Evolutionary conservation across 495 filamentous ascomycete genomes (phyloP).

Genomic region (Penicillium alfredii): DNA sequence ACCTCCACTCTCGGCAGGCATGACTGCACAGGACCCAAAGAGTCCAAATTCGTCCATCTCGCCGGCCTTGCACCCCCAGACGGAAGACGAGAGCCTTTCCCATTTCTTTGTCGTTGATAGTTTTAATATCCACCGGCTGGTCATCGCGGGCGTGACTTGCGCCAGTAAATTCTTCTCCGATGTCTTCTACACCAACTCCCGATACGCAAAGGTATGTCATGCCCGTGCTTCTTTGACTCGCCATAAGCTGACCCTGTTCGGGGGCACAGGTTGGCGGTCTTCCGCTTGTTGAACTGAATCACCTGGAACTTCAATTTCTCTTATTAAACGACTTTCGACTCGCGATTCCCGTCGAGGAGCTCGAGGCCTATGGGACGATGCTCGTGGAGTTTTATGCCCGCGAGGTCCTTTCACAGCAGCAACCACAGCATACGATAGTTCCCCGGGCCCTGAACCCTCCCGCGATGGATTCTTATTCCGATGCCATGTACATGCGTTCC

Average conservation of each 20-base stretch:
- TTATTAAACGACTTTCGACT: slow-evolving; percentile 96
- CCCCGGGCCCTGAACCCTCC: slow-evolving; percentile 20
- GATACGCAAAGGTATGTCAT: slow-evolving; percentile 96
- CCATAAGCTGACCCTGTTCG: slow-evolving; percentile 4
- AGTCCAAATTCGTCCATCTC: slow-evolving; percentile 29
- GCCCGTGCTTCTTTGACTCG: slow-evolving; percentile 5
- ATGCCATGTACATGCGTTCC: slow-evolving; percentile 38
- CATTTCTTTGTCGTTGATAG: slow-evolving; percentile 97
- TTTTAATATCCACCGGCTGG: slow-evolving; percentile 96
- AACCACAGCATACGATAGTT: slow-evolving; percentile 27
- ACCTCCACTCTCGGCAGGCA: slow-evolving; percentile 29
- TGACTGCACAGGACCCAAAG: slow-evolving; percentile 30
- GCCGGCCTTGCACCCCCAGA: slow-evolving; percentile 30
- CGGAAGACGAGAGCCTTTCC: slow-evolving; percentile 55
- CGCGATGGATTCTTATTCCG: slow-evolving; percentile 19
- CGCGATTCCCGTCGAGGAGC: slow-evolving; percentile 86
- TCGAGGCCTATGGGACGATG: slow-evolving; percentile 98
- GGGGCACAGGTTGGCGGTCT: slow-evolving; percentile 78
- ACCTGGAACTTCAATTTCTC: slow-evolving; percentile 94
- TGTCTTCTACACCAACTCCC: slow-evolving; percentile 98
- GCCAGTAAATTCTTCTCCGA: slow-evolving; percentile 99
- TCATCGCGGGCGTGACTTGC: slow-evolving; percentile 96
- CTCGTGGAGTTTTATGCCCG: slow-evolving; percentile 96
- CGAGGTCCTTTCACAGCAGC: slow-evolving; percentile 72
- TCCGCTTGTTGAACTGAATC: slow-evolving; percentile 93